Base-by-base conservation (phyloP, 2,329 filamentous ascomycete genomes). In the Microcyclospora pomicola region DNA sequence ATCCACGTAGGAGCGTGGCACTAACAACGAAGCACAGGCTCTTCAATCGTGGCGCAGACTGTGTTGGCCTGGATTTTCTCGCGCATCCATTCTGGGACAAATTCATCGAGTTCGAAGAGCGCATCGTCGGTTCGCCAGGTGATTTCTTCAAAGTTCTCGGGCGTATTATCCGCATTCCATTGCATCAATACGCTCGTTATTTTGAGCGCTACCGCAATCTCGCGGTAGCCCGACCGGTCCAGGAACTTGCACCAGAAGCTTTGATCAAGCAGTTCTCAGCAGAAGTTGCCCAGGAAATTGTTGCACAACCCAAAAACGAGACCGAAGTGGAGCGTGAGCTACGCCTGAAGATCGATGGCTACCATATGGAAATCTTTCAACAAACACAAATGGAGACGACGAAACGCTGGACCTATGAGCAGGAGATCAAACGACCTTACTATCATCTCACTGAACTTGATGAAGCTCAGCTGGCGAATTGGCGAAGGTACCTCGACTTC, bases 31-130 rank as follows among this genome's bases (percentile, higher is more conserved):
- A 36, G 29, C 35, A 39, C 50, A 98, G 91, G 50, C 73, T 96
- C 7, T 96, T 96, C 56, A 88, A 98, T 59, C 82, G 91, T 48
- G 91, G 82, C 45, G 82, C 85, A 19, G 72, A 73, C 24, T 80
- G 75, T 51, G 86, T 94, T 31, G 91, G 91, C 12, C 72, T 96
- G 13, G 91, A 98, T 62, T 98, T 94, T 56, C 71, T 94, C 24
- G 81, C 87, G 2, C 86, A 95, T 57, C 86, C 86, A 1, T 95
- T 98, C 65, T 98, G 91, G 91, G 91, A 98, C 61, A 96, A 94
- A 63, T 98, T 94, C 55, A 76, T 98, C 46, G 91, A 96, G 58
- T 96, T 92, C 53, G 91, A 96, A 59, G 87, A 95, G 58, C 81
- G 87, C 2, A 70, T 88, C 44, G 19, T 24, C 19, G 86, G 94